phyloP scores from a whole-genome alignment of 305 asterid genomes.

The Solanum chacoense region DNA sequence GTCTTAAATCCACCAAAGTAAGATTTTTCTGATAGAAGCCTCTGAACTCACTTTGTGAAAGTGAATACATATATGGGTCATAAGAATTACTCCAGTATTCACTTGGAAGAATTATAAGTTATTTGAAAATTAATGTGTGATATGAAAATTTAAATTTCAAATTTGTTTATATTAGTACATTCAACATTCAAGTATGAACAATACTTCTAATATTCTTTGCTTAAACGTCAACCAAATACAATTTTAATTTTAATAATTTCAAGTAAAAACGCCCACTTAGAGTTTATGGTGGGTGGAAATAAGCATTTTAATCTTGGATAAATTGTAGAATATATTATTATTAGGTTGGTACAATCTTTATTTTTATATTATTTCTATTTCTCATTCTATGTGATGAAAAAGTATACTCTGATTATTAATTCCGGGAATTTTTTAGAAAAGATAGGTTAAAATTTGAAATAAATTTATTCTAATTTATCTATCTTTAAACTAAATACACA shows the following conservation, averaged over 20 bases:
- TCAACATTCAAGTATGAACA: background rate
- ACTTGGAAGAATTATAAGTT: background rate
- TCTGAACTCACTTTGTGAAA: background rate
- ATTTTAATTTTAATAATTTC: background rate
- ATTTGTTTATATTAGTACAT: background rate
- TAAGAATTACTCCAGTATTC: background rate
- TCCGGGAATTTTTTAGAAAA: rapidly evolving
- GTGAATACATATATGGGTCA: background rate
- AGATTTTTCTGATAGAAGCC: background rate
- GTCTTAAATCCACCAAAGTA: background rate
- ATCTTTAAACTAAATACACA: background rate
- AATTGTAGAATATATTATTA: background rate
- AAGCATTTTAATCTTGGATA: background rate
- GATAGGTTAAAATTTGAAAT: background rate
- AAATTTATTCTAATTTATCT: background rate
- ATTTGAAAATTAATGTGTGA: background rate
- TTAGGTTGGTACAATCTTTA: background rate
- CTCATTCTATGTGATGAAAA: background rate
- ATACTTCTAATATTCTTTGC: background rate
- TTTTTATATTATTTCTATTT: background rate
- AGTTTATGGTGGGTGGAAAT: background rate
- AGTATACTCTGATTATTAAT: background rate
- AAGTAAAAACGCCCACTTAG: background rate
- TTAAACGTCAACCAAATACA: background rate
- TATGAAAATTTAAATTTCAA: background rate